A percentile compares a stretch with the other conserved stretches of the same genome.
Conservation (phyloP, 257 asterid species). For the Parsonsia alboflavescens region DNA sequence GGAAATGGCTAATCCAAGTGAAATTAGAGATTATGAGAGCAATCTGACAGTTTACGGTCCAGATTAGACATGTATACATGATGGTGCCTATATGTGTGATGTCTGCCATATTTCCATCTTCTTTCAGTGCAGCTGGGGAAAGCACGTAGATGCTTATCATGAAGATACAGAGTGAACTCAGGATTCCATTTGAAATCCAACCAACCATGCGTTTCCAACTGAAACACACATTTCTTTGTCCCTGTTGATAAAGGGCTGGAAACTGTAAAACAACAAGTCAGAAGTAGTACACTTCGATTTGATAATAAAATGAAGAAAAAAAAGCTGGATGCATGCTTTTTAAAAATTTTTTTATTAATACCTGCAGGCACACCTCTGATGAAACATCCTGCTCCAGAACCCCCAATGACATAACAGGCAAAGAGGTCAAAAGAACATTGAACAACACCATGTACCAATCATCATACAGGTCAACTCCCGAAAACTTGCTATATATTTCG, state of each 20-base stretch:
- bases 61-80: slow-evolving; percentile 55
- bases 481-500: slow-evolving; percentile 49
- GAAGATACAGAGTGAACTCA: slow-evolving; percentile 44
- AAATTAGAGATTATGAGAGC: slow-evolving; percentile 51
- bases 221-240: slow-evolving; percentile 45
- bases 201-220: slow-evolving; percentile 51
- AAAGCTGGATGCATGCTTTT: background rate
- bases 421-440: slow-evolving; percentile 65
- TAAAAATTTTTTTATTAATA: slow-evolving; percentile 13
- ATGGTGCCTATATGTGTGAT: slow-evolving; percentile 43
- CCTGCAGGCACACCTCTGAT: slow-evolving; percentile 58
- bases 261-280: slow-evolving; percentile 24
- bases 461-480: slow-evolving; percentile 52
- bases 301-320: no score
- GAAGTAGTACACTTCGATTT: no score
- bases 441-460: slow-evolving; percentile 72
- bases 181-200: slow-evolving; percentile 46
- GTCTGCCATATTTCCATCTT: slow-evolving; percentile 38
- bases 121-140: slow-evolving; percentile 33
- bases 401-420: slow-evolving; percentile 64
- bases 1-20: slow-evolving; percentile 48
- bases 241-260: slow-evolving; percentile 57
- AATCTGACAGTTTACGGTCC: slow-evolving; percentile 65
- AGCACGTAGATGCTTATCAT: slow-evolving; percentile 25
- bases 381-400: slow-evolving; percentile 67